Base-by-base conservation (phyloP, 2,329 filamentous ascomycete genomes). In the Calonectria pseudoturangicola region DNA sequence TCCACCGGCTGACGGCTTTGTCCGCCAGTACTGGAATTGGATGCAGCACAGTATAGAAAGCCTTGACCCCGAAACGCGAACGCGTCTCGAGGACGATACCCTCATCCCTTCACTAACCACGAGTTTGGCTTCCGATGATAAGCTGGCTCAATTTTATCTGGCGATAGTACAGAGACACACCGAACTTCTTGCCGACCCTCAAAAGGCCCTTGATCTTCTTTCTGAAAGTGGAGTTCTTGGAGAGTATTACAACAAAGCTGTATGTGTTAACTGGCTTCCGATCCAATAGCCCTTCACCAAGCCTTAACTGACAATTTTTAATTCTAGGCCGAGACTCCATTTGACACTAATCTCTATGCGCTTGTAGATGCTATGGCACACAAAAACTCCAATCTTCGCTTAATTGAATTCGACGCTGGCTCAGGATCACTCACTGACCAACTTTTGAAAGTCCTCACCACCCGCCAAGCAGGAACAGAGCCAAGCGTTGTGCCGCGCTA, bases 331-430 rank as follows among this genome's bases (percentile, higher is more conserved):
- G 4, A 41, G 1, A 7, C 6, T 27, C n/a, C 21, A 15, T 41
- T 9, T 15, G 27, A 60, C 54, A 25, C 13, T 8, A 21, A 43
- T 9, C 54, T 60, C 21, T 41, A 60, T 18, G 54, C 54, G 3
- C 33, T 60, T 16, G 15, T 62, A 15, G 41, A 62, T 18, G 16
- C 25, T 15, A 62, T 62, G 15, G 45, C 78, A 0, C 80, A 85
- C 68, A 81, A 83, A 43, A 81, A 82, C 36, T 82, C 84, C 0
- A 74, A 71, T 3, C 74, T 84, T 13, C 78, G 80, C 2, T 79
- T 86, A 18, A 76, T 86, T 0, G 85, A 86, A 68, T 79, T 86
- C 36, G 85, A 84, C 8, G 83, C 81, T 18, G 84, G 83, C 0
- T 86, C 82, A 0, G 83, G 84, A 4, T 77, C 79, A 8, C 78